Percentiles rank a stretch among this genome's conserved stretches.
Conservation (phyloP, 306 rosid species). For the Prosopis cineraria region DNA sequence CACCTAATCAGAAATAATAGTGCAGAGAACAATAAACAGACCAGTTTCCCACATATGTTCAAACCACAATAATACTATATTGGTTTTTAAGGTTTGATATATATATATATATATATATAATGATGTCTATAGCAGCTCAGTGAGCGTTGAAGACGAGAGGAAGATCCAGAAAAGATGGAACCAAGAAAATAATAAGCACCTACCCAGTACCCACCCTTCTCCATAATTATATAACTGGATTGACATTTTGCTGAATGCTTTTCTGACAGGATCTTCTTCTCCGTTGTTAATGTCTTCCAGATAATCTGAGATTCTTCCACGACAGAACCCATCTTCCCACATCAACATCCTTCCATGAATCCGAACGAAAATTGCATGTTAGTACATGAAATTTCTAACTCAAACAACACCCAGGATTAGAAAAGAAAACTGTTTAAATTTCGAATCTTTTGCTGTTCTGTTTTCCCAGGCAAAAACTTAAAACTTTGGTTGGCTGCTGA, state of each 20-base stretch:
- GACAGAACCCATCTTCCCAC: conserved; percentile 99
- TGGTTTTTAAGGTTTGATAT: too few species aligned
- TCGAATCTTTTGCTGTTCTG: neutral
- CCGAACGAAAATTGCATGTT: neutral
- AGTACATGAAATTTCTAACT: neutral
- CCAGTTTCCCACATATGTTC: neutral
- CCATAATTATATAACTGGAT: conserved; percentile 99
- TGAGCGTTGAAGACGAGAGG: too few species aligned
- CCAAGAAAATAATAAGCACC: conserved; percentile 48
- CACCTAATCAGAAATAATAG: conserved; percentile 38
- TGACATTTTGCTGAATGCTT: conserved; percentile 98
- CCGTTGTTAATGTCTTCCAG: conserved; percentile 84
- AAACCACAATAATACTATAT: too few species aligned
- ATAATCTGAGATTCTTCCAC: conserved; percentile 72
- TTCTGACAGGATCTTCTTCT: conserved; percentile 92
- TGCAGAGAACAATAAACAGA: conserved; percentile 4
- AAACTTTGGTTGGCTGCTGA: neutral
- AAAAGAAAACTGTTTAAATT: conserved; percentile 2
- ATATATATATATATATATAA: too few species aligned
- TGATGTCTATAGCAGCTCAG: too few species aligned
- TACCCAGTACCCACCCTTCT: conserved; percentile 99
- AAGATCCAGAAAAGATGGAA: too few species aligned
- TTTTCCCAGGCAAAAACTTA: neutral
- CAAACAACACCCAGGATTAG: conserved; percentile 10
- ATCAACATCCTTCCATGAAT: conserved; percentile 82